Conservation (phyloP, 768 basidiomycete genomes). For the Udeniomyces megalosporus region DNA sequence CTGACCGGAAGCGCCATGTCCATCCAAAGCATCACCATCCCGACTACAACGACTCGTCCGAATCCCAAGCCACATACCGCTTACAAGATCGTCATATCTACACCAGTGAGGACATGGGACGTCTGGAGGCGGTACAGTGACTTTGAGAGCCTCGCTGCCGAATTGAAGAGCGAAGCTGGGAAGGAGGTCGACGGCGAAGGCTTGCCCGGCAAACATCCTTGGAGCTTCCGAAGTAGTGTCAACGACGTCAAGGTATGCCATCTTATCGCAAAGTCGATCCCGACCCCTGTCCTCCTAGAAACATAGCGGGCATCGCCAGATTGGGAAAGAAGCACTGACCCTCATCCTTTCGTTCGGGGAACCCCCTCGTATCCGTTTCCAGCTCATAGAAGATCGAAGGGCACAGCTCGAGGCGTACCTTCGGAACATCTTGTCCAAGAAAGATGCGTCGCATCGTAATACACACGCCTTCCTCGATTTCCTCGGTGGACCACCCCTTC, state of each 20-base stretch:
- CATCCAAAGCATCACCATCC: slow-evolving; percentile 16
- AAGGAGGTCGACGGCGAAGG: slow-evolving; percentile 32
- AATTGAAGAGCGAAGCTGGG: slow-evolving; percentile 62
- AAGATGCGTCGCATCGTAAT: slow-evolving; percentile 70
- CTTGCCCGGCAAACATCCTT: slow-evolving; percentile 72
- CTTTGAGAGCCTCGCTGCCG: slow-evolving; percentile 70
- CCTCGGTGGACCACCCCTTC: slow-evolving; percentile 52
- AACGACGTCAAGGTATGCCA: slow-evolving; percentile 35
- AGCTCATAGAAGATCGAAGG: slow-evolving; percentile 57
- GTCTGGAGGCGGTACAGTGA: slow-evolving; percentile 91
- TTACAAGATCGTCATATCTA: slow-evolving; percentile 68
- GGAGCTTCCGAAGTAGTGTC: slow-evolving; percentile 40
- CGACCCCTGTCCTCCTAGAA: too few species aligned
- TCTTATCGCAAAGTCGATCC: too few species aligned
- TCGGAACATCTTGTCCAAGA: slow-evolving; percentile 63
- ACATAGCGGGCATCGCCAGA: too few species aligned
- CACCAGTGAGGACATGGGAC: slow-evolving; percentile 79
- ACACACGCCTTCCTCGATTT: slow-evolving; percentile 67
- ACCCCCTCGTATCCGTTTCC: too few species aligned
- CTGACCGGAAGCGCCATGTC: too few species aligned
- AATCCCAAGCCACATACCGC: slow-evolving; percentile 45
- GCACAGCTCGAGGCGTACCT: slow-evolving; percentile 66
- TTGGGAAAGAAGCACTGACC: too few species aligned
- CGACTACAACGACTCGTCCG: not conserved
- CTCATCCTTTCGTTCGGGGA: too few species aligned